These are phyloP conservation scores for Amphibolis antarctica DNA, from an alignment of 106 monocot genomes.

Conservation along the genomic window DNA sequence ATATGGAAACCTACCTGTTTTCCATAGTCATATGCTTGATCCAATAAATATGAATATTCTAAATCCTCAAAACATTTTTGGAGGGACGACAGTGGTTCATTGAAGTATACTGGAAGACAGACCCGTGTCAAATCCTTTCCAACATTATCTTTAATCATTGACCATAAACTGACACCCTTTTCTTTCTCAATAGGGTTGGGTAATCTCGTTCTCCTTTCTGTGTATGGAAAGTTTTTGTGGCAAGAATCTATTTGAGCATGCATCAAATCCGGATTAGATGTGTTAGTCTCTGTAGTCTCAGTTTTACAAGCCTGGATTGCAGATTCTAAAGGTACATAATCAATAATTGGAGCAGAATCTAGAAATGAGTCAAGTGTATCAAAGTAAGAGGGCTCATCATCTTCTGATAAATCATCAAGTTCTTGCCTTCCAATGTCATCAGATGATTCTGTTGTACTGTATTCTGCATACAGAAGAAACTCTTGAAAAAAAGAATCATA, in stretches of 20 bases:
- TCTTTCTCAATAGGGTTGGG: conserved; percentile 80
- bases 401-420: conserved; percentile 54
- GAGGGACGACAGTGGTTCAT: conserved; percentile 71
- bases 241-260: conserved; percentile 2
- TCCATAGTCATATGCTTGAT: conserved; percentile 73
- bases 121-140: conserved; percentile 92
- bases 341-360: conserved; percentile 27
- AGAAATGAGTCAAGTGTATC: conserved; percentile 53
- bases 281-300: conserved; percentile 4
- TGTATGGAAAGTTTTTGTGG: conserved; percentile 12
- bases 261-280: conserved; percentile 2
- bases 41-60: conserved; percentile 81
- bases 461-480: conserved; percentile 33
- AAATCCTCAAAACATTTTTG: conserved; percentile 88
- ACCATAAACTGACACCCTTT: conserved; percentile 87
- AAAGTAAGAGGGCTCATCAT: conserved; percentile 60
- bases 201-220: conserved; percentile 46
- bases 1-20: conserved; percentile 39
- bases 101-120: conserved; percentile 91
- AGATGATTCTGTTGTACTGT: conserved; percentile 91
- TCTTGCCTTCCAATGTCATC: conserved; percentile 92
- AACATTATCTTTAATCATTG: conserved; percentile 90
- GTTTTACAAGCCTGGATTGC: conserved; percentile 1
- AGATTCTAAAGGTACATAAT: background rate
- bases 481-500: too few species aligned